Evolutionary conservation across 805 yeast species (phyloP), one percentile per base, ranked within the genome.

Genomic region (Lipomyces kockii): DNA sequence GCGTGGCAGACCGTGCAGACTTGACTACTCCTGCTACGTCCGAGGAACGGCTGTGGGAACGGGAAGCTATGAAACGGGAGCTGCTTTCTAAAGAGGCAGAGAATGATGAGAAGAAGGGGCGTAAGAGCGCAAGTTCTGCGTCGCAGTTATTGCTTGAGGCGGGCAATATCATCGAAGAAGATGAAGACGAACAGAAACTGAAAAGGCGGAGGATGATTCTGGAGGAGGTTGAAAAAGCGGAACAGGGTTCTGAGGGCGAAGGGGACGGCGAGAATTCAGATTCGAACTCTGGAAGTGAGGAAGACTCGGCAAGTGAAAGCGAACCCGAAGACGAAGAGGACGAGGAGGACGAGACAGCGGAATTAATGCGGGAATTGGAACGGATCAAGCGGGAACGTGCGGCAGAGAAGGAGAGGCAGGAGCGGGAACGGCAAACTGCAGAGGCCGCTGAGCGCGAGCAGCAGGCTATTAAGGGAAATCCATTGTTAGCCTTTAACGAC

Each of bases 381-480:
- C 72, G 76, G 54, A 78, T 78, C 65, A 77, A 77, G 64, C 64
- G 66, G 20, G 81, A 78, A 60, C 68, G 79, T 7, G 77, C 76
- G 0, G 71, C 70, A 9, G 76, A 76, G 39, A 72, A 72, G 60
- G 72, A 67, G 37, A 64, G 72, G 53, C 64, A 64, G 37, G 71
- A 67, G 43, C 70, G 69, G 12, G 75, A 74, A 59, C 66, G 61
- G 27, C 68, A 59, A 39, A 71, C 63, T 14, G 61, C 51, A 2
- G 61, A 67, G 55, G 72, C 61, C n/a, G 73, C 72, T 20, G 75
- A 70, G 8, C 67, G 71, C 17, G 69, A 70, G 43, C 59, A 69
- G 55, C 72, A 76, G 56, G 73, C 76, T 9, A 75, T 78, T 17
- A 67, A 58, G 35, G 77, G 79, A n/a, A 78, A 78, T 60, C 79